Evolutionary conservation across 208 protist genomes (phyloP), one percentile per base, ranked within the genome.

Genomic region (Novymonas esmeraldas): DNA sequence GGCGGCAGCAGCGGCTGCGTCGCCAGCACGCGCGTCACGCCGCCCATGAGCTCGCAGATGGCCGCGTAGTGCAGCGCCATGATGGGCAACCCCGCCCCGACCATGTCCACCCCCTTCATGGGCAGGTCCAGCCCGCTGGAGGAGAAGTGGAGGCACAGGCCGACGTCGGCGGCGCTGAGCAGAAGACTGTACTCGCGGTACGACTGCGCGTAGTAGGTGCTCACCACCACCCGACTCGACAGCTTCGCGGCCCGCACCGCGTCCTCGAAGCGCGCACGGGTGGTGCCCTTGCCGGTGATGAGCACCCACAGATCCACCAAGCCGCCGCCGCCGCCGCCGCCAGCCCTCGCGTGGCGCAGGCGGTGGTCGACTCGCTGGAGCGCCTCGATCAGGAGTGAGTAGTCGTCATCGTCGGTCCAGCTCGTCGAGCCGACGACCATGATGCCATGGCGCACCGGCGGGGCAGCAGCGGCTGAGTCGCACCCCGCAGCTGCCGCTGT

Each of bases 101-200:
- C 83, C 96, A 99, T 98, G 63, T 99, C 98, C 3, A 98, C 92
- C 7, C 95, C 95, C 64, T 99, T 99, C 98, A 99, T 99, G 6
- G 98, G 98, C 22, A 99, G 72, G 74, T 99, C 98, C 22, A 98
- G 38, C 5, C 95, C 97, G 57, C 91, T 97, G 2, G 89, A 95
- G 10, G 93, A 98, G 59, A 85, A 80, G 76, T 99, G 98, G 18
- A 99, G 73, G 58, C 90, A 98, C 24, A 99, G 81, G 6, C 97
- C 97, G 13, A 98, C 75, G 78, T 99, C 97, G 16, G 92, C 89
- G 29, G 83, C 85, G 2, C 88, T 87, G 6, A 99, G 79, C 11
- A 98, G 79, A 24, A 86, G 70, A 13, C 95, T 90, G 79, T 99
- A 99, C 67, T 99, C 92, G 46, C 88, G 49, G 70, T 90, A 92